These are phyloP conservation scores for Oidiodendron maius DNA, from an alignment of 495 filamentous ascomycete species.

Conservation along the genomic window DNA sequence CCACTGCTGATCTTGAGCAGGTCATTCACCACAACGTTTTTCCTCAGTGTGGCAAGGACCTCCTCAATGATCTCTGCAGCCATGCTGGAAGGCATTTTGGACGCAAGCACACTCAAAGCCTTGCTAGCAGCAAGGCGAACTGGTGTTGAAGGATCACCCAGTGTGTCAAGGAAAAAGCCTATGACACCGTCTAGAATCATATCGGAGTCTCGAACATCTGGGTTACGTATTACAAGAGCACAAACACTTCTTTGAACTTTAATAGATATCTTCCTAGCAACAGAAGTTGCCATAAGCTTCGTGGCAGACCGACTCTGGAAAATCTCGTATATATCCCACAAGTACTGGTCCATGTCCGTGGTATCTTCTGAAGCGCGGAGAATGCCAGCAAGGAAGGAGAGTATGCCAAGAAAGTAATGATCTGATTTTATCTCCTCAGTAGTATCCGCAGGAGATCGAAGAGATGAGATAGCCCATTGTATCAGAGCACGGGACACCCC, in stretches of 20 bases:
- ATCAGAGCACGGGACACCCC: constrained; percentile 61
- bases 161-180: constrained; percentile 56
- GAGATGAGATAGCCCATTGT: constrained; percentile 56
- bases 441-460: constrained; percentile 33
- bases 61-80: constrained; percentile 80
- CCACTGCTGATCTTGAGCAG: neutral
- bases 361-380: constrained; percentile 45
- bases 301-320: constrained; percentile 40
- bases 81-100: constrained; percentile 73
- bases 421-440: constrained; percentile 34
- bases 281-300: constrained; percentile 57
- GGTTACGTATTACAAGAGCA: constrained; percentile 49
- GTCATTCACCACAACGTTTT: constrained; percentile 59
- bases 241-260: constrained; percentile 74
- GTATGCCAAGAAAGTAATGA: constrained; percentile 59
- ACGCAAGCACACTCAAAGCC: constrained; percentile 76
- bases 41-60: constrained; percentile 65
- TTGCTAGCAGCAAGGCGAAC: constrained; percentile 90
- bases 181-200: constrained; percentile 70
- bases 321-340: constrained; percentile 38
- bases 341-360: constrained; percentile 43
- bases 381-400: constrained; percentile 74
- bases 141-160: constrained; percentile 81
- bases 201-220: constrained; percentile 24
- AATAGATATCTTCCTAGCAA: constrained; percentile 72